Evolutionary conservation across 129 eudicot genomes (phyloP).

Genomic region (Helianthus tuberosus): DNA sequence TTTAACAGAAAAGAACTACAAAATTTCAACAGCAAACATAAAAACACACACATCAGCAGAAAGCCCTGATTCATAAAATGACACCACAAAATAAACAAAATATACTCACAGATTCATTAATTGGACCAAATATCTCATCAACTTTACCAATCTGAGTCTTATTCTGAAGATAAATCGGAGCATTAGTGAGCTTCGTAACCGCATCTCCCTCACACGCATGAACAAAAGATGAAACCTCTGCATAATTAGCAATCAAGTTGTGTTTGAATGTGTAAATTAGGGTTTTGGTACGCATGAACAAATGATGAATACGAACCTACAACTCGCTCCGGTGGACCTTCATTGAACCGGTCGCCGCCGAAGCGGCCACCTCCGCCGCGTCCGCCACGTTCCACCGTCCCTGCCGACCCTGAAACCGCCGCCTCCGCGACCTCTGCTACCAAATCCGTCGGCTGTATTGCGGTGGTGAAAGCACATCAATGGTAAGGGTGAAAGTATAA

Average conservation of each 20-base stretch:
- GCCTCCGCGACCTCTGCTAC: slow-evolving; percentile 42
- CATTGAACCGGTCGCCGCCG: slow-evolving; percentile 46
- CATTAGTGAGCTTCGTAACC: slow-evolving; percentile 89
- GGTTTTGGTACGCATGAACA: not conserved
- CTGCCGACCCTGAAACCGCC: slow-evolving; percentile 47
- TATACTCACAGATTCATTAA: slow-evolving; percentile 85
- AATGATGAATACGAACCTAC: slow-evolving; percentile 40
- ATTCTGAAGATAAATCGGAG: slow-evolving; percentile 88
- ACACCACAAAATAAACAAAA: not conserved
- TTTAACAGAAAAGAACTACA: slow-evolving; percentile 62
- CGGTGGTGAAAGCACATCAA: too few species aligned
- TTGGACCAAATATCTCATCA: slow-evolving; percentile 96
- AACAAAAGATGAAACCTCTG: slow-evolving; percentile 84
- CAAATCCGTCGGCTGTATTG: slow-evolving; percentile 42
- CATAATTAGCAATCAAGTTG: slow-evolving; percentile 1
- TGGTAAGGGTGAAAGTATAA: too few species aligned
- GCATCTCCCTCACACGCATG: slow-evolving; percentile 97
- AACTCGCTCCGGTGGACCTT: slow-evolving; percentile 67
- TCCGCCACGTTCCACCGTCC: slow-evolving; percentile 35
- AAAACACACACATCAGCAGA: slow-evolving; percentile 11
- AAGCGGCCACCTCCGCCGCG: slow-evolving; percentile 47
- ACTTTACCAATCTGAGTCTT: slow-evolving; percentile 97
- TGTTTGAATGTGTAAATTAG: not conserved
- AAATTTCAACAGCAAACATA: not conserved
- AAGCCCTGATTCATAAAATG: not conserved